A percentile compares a stretch with the other conserved stretches of the same genome.
These are phyloP conservation scores for Aspergillus diversus DNA, from an alignment of 495 filamentous ascomycete species.

Conservation along the genomic window DNA sequence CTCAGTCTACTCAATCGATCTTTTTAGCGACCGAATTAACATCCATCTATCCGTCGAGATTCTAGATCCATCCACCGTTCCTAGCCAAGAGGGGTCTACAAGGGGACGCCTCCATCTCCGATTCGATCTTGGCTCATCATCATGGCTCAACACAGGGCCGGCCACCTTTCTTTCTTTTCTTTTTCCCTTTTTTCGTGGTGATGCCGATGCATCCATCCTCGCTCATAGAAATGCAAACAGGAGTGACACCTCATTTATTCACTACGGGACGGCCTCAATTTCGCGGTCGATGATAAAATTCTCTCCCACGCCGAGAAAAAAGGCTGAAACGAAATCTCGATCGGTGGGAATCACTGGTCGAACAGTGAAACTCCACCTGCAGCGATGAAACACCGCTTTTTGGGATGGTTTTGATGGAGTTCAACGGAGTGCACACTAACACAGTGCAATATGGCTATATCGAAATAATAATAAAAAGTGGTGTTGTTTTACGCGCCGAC, in stretches of 20 bases:
- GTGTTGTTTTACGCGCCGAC: too few species aligned
- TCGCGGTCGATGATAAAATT: neutral
- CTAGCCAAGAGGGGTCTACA: neutral
- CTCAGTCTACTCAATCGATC: neutral
- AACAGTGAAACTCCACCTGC: neutral
- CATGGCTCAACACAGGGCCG: neutral
- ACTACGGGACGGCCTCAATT: neutral
- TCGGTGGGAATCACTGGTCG: neutral
- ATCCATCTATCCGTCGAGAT: neutral
- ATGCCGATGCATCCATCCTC: neutral
- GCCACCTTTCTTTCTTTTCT: neutral
- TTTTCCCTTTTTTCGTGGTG: neutral
- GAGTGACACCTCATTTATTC: conserved; percentile 1
- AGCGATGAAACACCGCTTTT: conserved; percentile 6
- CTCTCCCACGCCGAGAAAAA: neutral
- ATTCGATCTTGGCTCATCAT: neutral
- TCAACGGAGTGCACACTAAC: neutral
- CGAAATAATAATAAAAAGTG: too few species aligned
- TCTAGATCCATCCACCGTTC: neutral
- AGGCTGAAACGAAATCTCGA: neutral
- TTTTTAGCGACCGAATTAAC: neutral
- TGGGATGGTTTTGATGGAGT: neutral
- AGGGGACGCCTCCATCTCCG: neutral
- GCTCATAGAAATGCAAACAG: neutral
- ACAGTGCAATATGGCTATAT: neutral